Evolutionary conservation across 2,329 filamentous ascomycete genomes (phyloP).

Genomic region (Dryadomyces quercus-mongolicae): DNA sequence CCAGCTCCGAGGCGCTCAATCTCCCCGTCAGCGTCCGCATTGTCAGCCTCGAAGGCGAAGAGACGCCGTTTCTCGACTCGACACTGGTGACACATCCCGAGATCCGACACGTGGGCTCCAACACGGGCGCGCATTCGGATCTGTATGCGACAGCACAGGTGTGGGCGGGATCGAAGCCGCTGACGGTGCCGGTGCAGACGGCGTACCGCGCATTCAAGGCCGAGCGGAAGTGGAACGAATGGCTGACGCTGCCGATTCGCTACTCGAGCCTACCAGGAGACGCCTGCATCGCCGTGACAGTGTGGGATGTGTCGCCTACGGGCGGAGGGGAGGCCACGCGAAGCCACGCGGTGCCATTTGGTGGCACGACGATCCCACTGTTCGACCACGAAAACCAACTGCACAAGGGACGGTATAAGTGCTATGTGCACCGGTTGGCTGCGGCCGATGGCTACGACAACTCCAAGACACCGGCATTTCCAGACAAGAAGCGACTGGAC

Average conservation of each 20-base stretch:
- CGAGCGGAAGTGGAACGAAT: constrained; percentile 79
- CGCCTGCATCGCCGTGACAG: constrained; percentile 76
- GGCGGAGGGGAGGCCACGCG: constrained; percentile 51
- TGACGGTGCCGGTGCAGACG: constrained; percentile 86
- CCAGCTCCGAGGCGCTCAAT: constrained; percentile 72
- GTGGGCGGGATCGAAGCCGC: constrained; percentile 89
- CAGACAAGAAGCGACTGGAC: constrained; percentile 35
- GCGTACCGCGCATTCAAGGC: constrained; percentile 83
- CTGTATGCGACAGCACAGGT: constrained; percentile 88
- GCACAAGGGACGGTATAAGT: constrained; percentile 87
- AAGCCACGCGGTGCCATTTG: constrained; percentile 78
- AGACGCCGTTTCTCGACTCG: constrained; percentile 63
- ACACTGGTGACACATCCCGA: constrained; percentile 68
- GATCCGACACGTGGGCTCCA: constrained; percentile 77
- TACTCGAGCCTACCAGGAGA: constrained; percentile 74
- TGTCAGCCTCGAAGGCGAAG: constrained; percentile 65
- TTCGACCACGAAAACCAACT: constrained; percentile 89
- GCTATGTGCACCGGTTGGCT: constrained; percentile 68
- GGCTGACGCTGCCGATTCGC: constrained; percentile 76
- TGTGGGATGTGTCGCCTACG: constrained; percentile 86
- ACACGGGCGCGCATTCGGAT: constrained; percentile 66
- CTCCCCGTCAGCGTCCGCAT: constrained; percentile 58
- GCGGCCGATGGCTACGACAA: constrained; percentile 75
- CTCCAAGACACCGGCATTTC: constrained; percentile 63
- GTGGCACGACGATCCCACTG: constrained; percentile 81